A percentile compares a stretch with the other conserved stretches of the same genome.
Evolutionary conservation across 2,329 filamentous ascomycete species (phyloP).

Genomic region (Aspergillus sp.): DNA sequence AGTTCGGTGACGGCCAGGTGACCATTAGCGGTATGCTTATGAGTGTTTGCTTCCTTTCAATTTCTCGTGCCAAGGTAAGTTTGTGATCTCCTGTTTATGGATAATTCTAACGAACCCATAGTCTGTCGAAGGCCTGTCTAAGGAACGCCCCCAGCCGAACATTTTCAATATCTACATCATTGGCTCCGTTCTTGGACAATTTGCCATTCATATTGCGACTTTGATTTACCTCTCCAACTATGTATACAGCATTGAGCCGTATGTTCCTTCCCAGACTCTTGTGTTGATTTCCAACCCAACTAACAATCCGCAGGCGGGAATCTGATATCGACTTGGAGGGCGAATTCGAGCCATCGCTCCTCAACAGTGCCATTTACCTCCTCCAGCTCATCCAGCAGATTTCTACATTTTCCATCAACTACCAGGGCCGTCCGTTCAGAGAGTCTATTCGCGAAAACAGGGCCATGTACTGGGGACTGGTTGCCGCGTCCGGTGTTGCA

Average conservation of each 20-base stretch:
- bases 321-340: slow-evolving; percentile 83
- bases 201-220: slow-evolving; percentile 90
- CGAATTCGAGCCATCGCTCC: slow-evolving; percentile 86
- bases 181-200: slow-evolving; percentile 93
- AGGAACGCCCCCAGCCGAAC: slow-evolving; percentile 95
- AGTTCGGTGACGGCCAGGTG: slow-evolving; percentile 97
- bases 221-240: slow-evolving; percentile 91
- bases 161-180: slow-evolving; percentile 99
- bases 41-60: slow-evolving; percentile 98
- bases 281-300: slow-evolving; percentile 27
- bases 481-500: slow-evolving; percentile 84
- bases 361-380: slow-evolving; percentile 96
- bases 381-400: slow-evolving; percentile 98
- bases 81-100: not conserved
- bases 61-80: slow-evolving; percentile 82
- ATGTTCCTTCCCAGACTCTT: slow-evolving; percentile 44
- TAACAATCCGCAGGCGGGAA: slow-evolving; percentile 47
- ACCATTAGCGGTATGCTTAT: slow-evolving; percentile 99
- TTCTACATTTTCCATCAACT: slow-evolving; percentile 98
- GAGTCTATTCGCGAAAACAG: slow-evolving; percentile 94
- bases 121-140: slow-evolving; percentile 91
- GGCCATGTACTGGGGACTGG: slow-evolving; percentile 96
- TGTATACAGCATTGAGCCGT: slow-evolving; percentile 83
- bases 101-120: slow-evolving; percentile 28
- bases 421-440: slow-evolving; percentile 96